Evolutionary conservation across 2,329 filamentous ascomycete species (phyloP).

Genomic region (Aspergillus neotritici): DNA sequence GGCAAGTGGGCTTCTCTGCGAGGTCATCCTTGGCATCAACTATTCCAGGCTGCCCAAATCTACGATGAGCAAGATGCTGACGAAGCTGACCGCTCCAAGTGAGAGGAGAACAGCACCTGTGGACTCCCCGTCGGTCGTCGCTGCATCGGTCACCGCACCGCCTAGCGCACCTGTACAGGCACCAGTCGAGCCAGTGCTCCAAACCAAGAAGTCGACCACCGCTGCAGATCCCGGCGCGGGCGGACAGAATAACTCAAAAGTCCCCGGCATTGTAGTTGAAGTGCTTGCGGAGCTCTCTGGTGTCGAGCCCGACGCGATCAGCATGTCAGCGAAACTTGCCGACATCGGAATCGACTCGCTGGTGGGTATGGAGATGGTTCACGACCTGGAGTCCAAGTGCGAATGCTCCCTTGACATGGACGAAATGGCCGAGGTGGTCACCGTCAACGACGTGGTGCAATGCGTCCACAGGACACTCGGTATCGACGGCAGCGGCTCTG

Average conservation of each 20-base stretch:
- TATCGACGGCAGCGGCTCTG: too few relatives aligned
- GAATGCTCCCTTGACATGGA: not conserved
- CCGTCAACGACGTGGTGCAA: too few relatives aligned
- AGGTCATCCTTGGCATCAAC: conserved; percentile 26
- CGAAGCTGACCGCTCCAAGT: not conserved
- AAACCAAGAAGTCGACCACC: too few relatives aligned
- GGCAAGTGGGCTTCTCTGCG: conserved; percentile 13
- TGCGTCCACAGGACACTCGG: too few relatives aligned
- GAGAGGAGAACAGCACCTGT: not conserved
- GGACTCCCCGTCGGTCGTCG: not conserved
- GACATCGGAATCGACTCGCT: conserved; percentile 22
- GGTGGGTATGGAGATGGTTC: conserved; percentile 10
- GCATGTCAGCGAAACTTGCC: conserved; percentile 30
- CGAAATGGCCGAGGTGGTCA: too few relatives aligned
- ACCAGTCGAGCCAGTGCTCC: too few relatives aligned
- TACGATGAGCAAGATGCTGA: conserved; percentile 11
- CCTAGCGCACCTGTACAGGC: too few relatives aligned
- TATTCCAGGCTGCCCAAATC: conserved; percentile 17
- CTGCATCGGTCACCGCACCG: too few relatives aligned
- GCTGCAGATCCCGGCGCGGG: too few relatives aligned
- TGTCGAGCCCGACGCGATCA: conserved; percentile 35
- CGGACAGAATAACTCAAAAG: too few relatives aligned
- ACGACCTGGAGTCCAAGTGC: conserved; percentile 4
- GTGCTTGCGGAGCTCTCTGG: conserved; percentile 22
- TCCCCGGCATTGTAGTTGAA: not conserved